Percentiles rank a stretch among this genome's conserved stretches.
phyloP scores from a whole-genome alignment of 352 stramenopile species.

The Pythium chondricola region DNA sequence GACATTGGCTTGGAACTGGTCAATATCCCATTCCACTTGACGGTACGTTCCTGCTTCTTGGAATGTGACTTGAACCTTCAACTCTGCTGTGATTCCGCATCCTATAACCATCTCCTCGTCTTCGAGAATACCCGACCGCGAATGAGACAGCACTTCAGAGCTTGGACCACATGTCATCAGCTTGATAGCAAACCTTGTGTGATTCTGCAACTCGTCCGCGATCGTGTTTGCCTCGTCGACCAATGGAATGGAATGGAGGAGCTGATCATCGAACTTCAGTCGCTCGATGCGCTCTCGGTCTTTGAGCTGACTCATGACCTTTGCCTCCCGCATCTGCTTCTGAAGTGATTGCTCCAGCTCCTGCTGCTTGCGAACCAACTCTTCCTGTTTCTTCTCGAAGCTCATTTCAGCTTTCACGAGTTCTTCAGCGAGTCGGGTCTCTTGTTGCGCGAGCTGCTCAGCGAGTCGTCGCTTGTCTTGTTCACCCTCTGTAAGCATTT shows the following conservation, averaged over 20 bases:
- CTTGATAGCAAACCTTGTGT: constrained; percentile 60
- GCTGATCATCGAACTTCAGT: constrained; percentile 69
- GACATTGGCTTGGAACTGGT: constrained; percentile 72
- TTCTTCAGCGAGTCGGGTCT: constrained; percentile 71
- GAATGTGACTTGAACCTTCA: constrained; percentile 78
- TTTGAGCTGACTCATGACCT: constrained; percentile 57
- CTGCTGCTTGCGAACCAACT: constrained; percentile 55
- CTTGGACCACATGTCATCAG: constrained; percentile 44
- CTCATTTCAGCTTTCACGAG: constrained; percentile 66
- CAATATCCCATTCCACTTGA: constrained; percentile 70
- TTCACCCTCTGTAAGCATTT: constrained; percentile 70
- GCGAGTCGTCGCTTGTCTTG: constrained; percentile 71
- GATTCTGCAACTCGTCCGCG: constrained; percentile 67
- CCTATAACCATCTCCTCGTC: constrained; percentile 52
- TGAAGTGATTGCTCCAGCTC: constrained; percentile 68
- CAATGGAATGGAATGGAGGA: constrained; percentile 71
- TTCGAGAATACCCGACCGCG: constrained; percentile 23
- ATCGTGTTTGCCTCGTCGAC: constrained; percentile 87
- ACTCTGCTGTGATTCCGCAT: constrained; percentile 43
- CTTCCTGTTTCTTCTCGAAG: constrained; percentile 73
- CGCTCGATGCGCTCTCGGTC: constrained; percentile 68
- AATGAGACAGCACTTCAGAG: constrained; percentile 20
- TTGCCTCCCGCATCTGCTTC: constrained; percentile 76
- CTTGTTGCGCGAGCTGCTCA: constrained; percentile 65
- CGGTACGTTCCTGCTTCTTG: constrained; percentile 70